A percentile compares a stretch with the other conserved stretches of the same genome.
phyloP scores from a whole-genome alignment of 805 yeast species.

The Ogataea populi-albae region DNA sequence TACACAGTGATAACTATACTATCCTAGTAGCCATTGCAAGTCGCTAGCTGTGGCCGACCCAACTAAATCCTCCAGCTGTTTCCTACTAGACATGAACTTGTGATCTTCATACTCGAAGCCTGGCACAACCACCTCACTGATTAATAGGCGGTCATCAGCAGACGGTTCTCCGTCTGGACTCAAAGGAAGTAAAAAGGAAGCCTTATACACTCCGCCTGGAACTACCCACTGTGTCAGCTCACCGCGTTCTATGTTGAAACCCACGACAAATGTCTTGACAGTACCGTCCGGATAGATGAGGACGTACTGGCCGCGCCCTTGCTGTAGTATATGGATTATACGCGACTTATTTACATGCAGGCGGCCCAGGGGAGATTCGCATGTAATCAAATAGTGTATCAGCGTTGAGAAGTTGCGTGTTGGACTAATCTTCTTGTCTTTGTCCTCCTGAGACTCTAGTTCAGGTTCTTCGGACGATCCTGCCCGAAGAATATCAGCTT shows the following conservation, averaged over 20 bases:
- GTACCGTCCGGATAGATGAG: slow-evolving; percentile 49
- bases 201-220: slow-evolving; percentile 59
- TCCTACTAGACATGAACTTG: slow-evolving; percentile 37
- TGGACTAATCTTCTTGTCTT: slow-evolving; percentile 21
- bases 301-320: slow-evolving; percentile 56
- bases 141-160: slow-evolving; percentile 41
- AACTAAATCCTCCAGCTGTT: slow-evolving; percentile 33
- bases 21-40: slow-evolving; percentile 38
- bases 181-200: slow-evolving; percentile 47
- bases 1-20: slow-evolving; percentile 2
- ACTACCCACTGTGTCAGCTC: slow-evolving; percentile 61
- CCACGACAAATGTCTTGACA: slow-evolving; percentile 50
- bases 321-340: slow-evolving; percentile 53
- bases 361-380: slow-evolving; percentile 49
- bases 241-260: slow-evolving; percentile 45
- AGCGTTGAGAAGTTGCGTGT: slow-evolving; percentile 46
- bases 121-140: slow-evolving; percentile 60
- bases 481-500: slow-evolving; percentile 10
- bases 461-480: slow-evolving; percentile 15
- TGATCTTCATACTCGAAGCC: slow-evolving; percentile 59
- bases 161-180: slow-evolving; percentile 27
- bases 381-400: slow-evolving; percentile 51
- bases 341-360: slow-evolving; percentile 51
- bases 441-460: slow-evolving; percentile 13
- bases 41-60: slow-evolving; percentile 37